Conservation (phyloP, 2,329 filamentous ascomycete species). For the Fonsecaea pedrosoi region DNA sequence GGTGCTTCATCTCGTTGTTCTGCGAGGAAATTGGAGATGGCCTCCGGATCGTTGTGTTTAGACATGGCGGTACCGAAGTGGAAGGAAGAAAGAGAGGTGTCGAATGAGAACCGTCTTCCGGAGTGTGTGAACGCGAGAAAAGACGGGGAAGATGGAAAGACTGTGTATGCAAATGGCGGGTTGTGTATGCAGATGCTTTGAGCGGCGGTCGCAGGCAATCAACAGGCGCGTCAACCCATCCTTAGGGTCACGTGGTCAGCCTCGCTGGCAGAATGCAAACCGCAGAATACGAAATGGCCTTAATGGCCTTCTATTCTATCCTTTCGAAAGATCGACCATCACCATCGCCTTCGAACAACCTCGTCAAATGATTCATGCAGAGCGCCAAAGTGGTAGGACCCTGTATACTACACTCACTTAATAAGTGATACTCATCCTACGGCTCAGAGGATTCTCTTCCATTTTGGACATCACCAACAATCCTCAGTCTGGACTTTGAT, state of each 20-base stretch:
- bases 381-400: not conserved
- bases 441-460: not conserved
- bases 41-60: slow-evolving; percentile 43
- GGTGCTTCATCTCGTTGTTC: slow-evolving; percentile 88
- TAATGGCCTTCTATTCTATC: not conserved
- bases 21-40: slow-evolving; percentile 86
- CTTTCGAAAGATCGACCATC: not conserved
- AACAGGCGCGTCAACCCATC: not conserved
- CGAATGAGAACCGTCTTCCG: not conserved
- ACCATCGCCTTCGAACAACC: not conserved
- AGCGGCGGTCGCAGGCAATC: slow-evolving; percentile 6
- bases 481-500: not conserved
- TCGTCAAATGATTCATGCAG: not conserved
- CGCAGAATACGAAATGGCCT: not conserved
- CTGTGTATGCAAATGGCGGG: not conserved
- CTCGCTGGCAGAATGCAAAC: not conserved
- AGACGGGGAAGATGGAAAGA: not conserved
- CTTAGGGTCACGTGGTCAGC: not conserved
- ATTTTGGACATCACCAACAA: not conserved
- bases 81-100: not conserved
- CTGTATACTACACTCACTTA: not conserved
- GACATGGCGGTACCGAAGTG: slow-evolving; percentile 2
- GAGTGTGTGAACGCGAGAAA: not conserved
- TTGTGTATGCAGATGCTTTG: not conserved
- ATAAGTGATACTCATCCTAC: not conserved